Percentiles rank a stretch among this genome's conserved stretches.
Evolutionary conservation across 805 yeast species (phyloP).

Genomic region (Candida pseudofarinosa): DNA sequence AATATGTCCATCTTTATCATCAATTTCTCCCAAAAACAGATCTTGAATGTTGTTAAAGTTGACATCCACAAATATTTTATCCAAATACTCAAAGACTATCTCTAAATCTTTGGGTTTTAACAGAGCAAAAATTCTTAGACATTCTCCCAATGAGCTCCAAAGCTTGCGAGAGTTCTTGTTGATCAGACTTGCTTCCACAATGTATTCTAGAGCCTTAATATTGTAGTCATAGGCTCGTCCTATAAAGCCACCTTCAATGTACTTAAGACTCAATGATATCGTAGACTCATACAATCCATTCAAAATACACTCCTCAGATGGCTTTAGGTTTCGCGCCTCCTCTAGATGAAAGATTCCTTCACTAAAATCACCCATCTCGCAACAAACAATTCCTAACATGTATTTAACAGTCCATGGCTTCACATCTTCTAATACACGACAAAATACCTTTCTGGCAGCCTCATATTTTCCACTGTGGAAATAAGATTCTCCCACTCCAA

Average conservation of each 20-base stretch:
- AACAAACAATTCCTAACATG: conserved; percentile 61
- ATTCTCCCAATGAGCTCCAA: conserved; percentile 66
- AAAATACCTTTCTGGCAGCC: conserved; percentile 81
- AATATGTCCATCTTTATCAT: conserved; percentile 6
- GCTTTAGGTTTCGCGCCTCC: conserved; percentile 36
- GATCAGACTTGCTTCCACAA: conserved; percentile 32
- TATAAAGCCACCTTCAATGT: conserved; percentile 57
- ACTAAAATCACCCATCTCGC: conserved; percentile 62
- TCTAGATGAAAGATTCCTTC: conserved; percentile 51
- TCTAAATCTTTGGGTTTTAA: conserved; percentile 50
- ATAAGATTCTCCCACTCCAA: conserved; percentile 97
- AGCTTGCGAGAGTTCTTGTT: conserved; percentile 44
- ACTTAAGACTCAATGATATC: conserved; percentile 49
- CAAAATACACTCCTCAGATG: conserved; percentile 46
- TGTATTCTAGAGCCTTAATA: conserved; percentile 41
- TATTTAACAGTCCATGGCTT: conserved; percentile 63
- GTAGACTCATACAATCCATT: conserved; percentile 56
- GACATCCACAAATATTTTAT: conserved; percentile 14
- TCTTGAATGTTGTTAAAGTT: conserved; percentile 8
- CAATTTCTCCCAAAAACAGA: conserved; percentile 20
- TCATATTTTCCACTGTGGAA: conserved; percentile 77
- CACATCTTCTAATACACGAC: conserved; percentile 51
- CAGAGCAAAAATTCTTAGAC: conserved; percentile 48
- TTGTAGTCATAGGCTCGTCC: conserved; percentile 59
- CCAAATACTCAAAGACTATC: conserved; percentile 42